Base-by-base conservation (phyloP, 768 basidiomycete species). In the Termitomyces bulborhizus region DNA sequence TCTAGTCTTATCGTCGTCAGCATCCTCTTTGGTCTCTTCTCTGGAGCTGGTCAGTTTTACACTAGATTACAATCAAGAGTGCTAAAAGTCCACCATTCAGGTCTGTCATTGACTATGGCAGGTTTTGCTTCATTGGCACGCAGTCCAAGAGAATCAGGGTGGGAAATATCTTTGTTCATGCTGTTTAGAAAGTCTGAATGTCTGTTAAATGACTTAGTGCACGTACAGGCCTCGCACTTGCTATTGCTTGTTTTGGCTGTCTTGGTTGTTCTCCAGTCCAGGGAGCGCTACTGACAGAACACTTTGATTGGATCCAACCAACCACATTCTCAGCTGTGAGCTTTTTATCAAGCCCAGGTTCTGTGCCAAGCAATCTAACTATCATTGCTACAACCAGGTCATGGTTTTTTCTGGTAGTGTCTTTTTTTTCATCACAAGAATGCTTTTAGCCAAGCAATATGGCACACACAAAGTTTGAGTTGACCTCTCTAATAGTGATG, bases 251-350 rank as follows among this genome's bases (percentile, higher is more conserved):
- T 57, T 58, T 74, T 39, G 69, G 65, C 3, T 47, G 57, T 36
- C 66, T 75, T 43, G 64, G 66, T n/a, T 69, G 70, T 21, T 66
- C 63, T n/a, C 65, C 73, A 7, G 55, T 72, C 6, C 73, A 76
- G 60, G 67, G 72, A 21, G 70, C 66, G 3, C 62, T 74, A 24
- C 63, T 75, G 6, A 65, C 66, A 4, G 16, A 53, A 4, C 56
- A 66, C 3, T 71, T 66, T 45, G 21, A 56, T 1, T 76, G 71
- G 71, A 64, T 62, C 11, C 57, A 66, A 24, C 66, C 72, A 7
- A 67, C 70, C 41, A 70, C 62, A 4, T 65, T 75, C 39, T 68
- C 68, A 7, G 31, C 7, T 7, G 31, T 32, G 31, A 32, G 31
- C 5, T 32, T 9, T 32, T 8, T 9, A 32, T 9, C 2, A 7